Percentiles rank a stretch among this genome's conserved stretches.
phyloP scores from a whole-genome alignment of 352 stramenopile genomes.

The Globisporangium radiosum region DNA sequence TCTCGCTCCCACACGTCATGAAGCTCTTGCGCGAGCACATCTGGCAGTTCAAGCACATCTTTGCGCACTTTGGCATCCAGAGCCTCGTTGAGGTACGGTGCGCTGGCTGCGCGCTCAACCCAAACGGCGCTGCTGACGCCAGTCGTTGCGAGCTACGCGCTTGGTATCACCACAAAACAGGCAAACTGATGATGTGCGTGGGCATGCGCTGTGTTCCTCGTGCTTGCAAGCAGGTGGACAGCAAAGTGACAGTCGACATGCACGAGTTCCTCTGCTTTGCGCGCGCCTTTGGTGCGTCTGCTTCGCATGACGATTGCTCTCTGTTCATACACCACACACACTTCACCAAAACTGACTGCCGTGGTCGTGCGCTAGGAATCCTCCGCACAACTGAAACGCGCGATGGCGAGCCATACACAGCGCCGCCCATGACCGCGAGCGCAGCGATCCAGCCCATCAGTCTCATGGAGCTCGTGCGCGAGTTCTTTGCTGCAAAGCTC shows the following conservation, averaged over 20 bases:
- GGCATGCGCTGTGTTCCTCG: too few relatives aligned
- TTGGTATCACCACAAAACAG: too few relatives aligned
- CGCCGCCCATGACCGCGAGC: conserved; percentile 20
- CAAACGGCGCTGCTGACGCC: too few relatives aligned
- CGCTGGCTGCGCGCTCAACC: too few relatives aligned
- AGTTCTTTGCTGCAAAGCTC: conserved; percentile 70
- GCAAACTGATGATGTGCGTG: not conserved
- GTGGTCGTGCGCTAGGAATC: conserved; percentile 25
- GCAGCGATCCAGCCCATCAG: conserved; percentile 44
- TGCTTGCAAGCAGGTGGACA: conserved; percentile 28
- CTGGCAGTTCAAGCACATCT: conserved; percentile 73
- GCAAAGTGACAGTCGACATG: conserved; percentile 45
- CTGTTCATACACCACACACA: too few relatives aligned
- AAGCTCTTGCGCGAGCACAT: conserved; percentile 61
- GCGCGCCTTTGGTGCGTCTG: conserved; percentile 53
- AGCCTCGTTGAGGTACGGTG: conserved; percentile 39
- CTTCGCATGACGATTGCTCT: not conserved
- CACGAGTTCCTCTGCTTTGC: conserved; percentile 63
- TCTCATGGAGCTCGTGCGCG: conserved; percentile 51
- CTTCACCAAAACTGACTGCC: not conserved
- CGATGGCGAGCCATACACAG: conserved; percentile 45
- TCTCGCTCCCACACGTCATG: conserved; percentile 61
- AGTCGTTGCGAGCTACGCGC: too few relatives aligned
- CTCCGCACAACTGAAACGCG: conserved; percentile 35
- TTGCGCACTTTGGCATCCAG: conserved; percentile 64